Evolutionary conservation across 441 rosid genomes (phyloP).

Genomic region (Flueggea neowawraea): DNA sequence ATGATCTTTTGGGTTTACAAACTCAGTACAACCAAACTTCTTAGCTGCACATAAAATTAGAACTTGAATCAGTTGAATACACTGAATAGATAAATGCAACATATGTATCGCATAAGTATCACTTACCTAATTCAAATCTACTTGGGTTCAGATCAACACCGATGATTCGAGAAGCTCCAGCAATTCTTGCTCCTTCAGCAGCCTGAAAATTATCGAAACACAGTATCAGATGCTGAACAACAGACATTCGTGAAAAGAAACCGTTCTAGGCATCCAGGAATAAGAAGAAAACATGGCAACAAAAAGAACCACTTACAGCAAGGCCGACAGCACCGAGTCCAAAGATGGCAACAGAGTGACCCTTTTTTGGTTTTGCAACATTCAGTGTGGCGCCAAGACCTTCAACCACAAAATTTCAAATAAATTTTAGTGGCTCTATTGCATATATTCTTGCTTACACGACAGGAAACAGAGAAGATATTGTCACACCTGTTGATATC

Average conservation of each 20-base stretch:
- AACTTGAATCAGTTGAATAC: conserved; percentile 3
- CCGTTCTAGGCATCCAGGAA: background rate
- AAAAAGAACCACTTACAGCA: conserved; percentile 41
- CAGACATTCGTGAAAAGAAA: background rate
- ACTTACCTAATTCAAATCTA: conserved; percentile 58
- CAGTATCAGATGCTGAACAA: background rate
- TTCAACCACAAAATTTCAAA: conserved; percentile 7
- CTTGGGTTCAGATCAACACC: conserved; percentile 75
- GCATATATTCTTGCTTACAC: no score
- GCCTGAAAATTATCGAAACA: conserved; percentile 32
- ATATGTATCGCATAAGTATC: no score
- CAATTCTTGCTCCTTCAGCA: conserved; percentile 78
- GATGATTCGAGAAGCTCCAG: conserved; percentile 79
- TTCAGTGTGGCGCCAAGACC: conserved; percentile 83
- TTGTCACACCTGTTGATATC: conserved; percentile 57
- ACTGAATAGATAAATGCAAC: background rate
- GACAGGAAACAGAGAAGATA: no score
- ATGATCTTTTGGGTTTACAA: conserved; percentile 77
- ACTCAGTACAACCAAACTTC: conserved; percentile 76
- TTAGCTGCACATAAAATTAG: conserved; percentile 47
- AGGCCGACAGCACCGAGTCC: conserved; percentile 95
- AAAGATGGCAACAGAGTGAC: conserved; percentile 68
- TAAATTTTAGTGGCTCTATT: no score
- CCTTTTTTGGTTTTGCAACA: conserved; percentile 78
- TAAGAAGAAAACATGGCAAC: background rate